A percentile compares a stretch with the other conserved stretches of the same genome.
Evolutionary conservation across 2,329 filamentous ascomycete species (phyloP).

Genomic region (Sarocladium kiliense): DNA sequence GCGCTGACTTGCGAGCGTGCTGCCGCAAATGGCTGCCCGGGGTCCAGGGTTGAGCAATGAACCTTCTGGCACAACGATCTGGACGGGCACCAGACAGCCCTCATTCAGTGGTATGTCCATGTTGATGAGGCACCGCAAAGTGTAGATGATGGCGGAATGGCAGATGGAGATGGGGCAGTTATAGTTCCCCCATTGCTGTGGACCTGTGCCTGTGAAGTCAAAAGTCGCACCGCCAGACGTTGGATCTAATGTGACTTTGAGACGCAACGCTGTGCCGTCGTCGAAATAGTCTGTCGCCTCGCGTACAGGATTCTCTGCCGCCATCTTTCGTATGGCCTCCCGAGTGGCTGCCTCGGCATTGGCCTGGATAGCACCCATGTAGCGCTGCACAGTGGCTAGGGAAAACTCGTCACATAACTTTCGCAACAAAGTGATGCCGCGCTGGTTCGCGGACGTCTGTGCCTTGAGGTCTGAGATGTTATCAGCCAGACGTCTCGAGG

Average conservation of each 20-base stretch:
- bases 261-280: slow-evolving; percentile 28
- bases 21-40: too few relatives aligned
- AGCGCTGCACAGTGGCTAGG: slow-evolving; percentile 26
- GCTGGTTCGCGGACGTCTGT: slow-evolving; percentile 36
- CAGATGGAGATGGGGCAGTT: slow-evolving; percentile 31
- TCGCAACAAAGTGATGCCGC: slow-evolving; percentile 29
- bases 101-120: slow-evolving; percentile 33
- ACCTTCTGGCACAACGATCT: slow-evolving; percentile 25
- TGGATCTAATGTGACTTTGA: slow-evolving; percentile 25
- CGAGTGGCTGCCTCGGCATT: slow-evolving; percentile 31
- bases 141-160: slow-evolving; percentile 33
- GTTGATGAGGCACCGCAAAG: slow-evolving; percentile 29
- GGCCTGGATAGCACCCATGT: slow-evolving; percentile 31
- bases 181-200: slow-evolving; percentile 28
- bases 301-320: slow-evolving; percentile 40
- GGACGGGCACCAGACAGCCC: slow-evolving; percentile 29
- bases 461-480: slow-evolving; percentile 41
- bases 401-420: slow-evolving; percentile 28
- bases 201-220: slow-evolving; percentile 30
- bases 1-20: slow-evolving; percentile 27
- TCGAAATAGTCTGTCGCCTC: slow-evolving; percentile 28
- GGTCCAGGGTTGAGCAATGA: slow-evolving; percentile 30
- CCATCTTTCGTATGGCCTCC: slow-evolving; percentile 20
- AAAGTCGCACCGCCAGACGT: slow-evolving; percentile 26
- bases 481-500: slow-evolving; percentile 30